Evolutionary conservation across 2,329 filamentous ascomycete genomes (phyloP).

Genomic region (Nothopassalora personata): DNA sequence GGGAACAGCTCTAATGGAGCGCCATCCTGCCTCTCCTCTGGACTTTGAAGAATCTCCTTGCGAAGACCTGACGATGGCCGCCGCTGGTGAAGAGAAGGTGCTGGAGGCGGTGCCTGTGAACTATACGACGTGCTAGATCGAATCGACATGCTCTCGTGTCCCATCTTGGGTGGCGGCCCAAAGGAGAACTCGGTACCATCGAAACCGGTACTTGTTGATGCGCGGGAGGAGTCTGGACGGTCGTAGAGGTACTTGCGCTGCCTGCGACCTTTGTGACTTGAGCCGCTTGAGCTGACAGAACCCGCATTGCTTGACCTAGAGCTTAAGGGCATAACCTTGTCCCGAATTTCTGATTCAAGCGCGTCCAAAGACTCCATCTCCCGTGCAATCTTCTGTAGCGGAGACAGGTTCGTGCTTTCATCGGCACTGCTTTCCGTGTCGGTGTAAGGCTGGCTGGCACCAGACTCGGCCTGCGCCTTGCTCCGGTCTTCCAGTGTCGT

Average conservation of each 20-base stretch:
- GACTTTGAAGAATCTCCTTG: slow-evolving; percentile 74
- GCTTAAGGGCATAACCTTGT: slow-evolving; percentile 61
- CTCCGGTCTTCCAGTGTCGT: slow-evolving; percentile 70
- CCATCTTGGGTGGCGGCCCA: slow-evolving; percentile 25
- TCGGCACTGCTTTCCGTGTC: slow-evolving; percentile 71
- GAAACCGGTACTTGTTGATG: slow-evolving; percentile 29
- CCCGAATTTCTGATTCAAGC: slow-evolving; percentile 46
- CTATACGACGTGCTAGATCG: slow-evolving; percentile 48
- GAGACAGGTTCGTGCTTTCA: slow-evolving; percentile 56
- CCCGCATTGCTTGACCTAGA: slow-evolving; percentile 61
- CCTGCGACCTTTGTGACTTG: slow-evolving; percentile 40
- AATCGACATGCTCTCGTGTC: slow-evolving; percentile 38
- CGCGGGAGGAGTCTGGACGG: slow-evolving; percentile 36
- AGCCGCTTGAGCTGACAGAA: slow-evolving; percentile 57
- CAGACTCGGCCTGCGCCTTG: slow-evolving; percentile 36
- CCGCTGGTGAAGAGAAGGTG: slow-evolving; percentile 25
- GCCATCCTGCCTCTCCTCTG: slow-evolving; percentile 58
- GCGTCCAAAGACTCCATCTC: slow-evolving; percentile 62
- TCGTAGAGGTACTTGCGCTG: slow-evolving; percentile 43
- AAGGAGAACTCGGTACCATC: slow-evolving; percentile 38
- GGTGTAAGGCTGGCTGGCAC: slow-evolving; percentile 31
- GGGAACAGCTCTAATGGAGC: slow-evolving; percentile 74
- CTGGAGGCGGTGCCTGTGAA: slow-evolving; percentile 31
- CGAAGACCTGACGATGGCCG: slow-evolving; percentile 62
- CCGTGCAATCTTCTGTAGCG: slow-evolving; percentile 67